These are phyloP conservation scores for Picochlorum sp. DNA, from an alignment of 139 green algal species.

Conservation along the genomic window DNA sequence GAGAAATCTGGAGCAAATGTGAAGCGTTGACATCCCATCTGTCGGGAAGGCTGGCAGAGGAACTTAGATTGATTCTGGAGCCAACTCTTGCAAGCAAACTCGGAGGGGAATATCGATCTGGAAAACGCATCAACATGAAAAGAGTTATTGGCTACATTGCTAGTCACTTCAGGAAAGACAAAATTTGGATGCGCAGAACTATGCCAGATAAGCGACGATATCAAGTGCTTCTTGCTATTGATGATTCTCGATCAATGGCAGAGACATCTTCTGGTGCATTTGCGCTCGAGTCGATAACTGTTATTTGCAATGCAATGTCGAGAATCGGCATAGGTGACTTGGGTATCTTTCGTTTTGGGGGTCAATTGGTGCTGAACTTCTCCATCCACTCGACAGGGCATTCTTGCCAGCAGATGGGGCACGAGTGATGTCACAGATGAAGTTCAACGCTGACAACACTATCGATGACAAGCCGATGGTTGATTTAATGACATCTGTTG, in stretches of 20 bases:
- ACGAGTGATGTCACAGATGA: constrained; percentile 51
- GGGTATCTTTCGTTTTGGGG: constrained; percentile 85
- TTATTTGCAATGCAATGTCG: constrained; percentile 78
- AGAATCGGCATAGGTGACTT: constrained; percentile 87
- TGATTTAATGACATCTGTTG: constrained; percentile 67
- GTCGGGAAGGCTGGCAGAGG: constrained; percentile 83
- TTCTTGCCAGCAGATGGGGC: constrained; percentile 75
- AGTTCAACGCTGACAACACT: constrained; percentile 89
- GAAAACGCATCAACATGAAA: constrained; percentile 98
- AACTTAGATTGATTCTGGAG: constrained; percentile 92
- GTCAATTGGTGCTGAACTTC: constrained; percentile 42
- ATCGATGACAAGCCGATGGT: constrained; percentile 85
- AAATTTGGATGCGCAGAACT: constrained; percentile 96
- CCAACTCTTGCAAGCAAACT: constrained; percentile 78
- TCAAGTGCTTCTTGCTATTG: constrained; percentile 85
- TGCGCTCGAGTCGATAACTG: constrained; percentile 81
- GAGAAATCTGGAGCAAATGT: constrained; percentile 65
- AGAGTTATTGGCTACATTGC: constrained; percentile 95
- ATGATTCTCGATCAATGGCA: constrained; percentile 88
- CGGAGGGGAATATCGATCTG: constrained; percentile 88
- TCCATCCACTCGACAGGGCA: constrained; percentile 77
- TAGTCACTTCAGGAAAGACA: constrained; percentile 91
- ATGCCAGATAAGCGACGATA: constrained; percentile 89
- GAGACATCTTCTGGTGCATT: constrained; percentile 79
- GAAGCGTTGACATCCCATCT: constrained; percentile 68